Conservation (phyloP, 2,329 filamentous ascomycete species). For the Fusarium sp. region DNA sequence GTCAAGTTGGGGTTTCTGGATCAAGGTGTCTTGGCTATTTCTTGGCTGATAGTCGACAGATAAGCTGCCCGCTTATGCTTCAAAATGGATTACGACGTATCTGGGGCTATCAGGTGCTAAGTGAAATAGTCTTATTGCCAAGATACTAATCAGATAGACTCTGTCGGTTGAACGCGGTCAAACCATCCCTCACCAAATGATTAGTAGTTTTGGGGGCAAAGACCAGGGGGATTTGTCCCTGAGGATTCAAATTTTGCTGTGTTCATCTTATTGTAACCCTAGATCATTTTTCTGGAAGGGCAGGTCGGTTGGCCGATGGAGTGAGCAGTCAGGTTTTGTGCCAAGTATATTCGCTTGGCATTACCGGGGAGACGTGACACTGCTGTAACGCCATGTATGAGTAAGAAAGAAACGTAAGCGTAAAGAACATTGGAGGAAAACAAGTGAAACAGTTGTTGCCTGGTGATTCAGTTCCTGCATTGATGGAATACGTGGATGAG, state of each 20-base stretch:
- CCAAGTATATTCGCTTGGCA: neutral
- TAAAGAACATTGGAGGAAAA: neutral
- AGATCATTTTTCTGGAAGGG: neutral
- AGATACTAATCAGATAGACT: neutral
- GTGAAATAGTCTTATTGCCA: neutral
- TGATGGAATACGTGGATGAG: fast-evolving
- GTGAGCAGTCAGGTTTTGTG: neutral
- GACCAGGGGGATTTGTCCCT: fast-evolving
- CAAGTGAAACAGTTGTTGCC: neutral
- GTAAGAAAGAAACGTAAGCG: neutral
- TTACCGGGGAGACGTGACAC: neutral
- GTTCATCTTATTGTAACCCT: no score
- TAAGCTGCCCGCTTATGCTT: neutral
- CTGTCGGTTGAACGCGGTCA: neutral
- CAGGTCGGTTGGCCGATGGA: neutral
- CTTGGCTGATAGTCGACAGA: neutral
- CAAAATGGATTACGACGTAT: neutral
- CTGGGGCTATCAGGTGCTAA: neutral
- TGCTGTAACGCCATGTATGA: neutral
- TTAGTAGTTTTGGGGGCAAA: neutral
- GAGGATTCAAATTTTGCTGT: no score
- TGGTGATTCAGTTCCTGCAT: neutral
- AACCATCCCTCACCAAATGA: fast-evolving
- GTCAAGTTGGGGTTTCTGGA: neutral
- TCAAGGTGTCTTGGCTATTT: neutral